Percentiles rank a stretch among this genome's conserved stretches.
Evolutionary conservation across 2,329 filamentous ascomycete species (phyloP).

Genomic region (Tolypocladium endophyticum): DNA sequence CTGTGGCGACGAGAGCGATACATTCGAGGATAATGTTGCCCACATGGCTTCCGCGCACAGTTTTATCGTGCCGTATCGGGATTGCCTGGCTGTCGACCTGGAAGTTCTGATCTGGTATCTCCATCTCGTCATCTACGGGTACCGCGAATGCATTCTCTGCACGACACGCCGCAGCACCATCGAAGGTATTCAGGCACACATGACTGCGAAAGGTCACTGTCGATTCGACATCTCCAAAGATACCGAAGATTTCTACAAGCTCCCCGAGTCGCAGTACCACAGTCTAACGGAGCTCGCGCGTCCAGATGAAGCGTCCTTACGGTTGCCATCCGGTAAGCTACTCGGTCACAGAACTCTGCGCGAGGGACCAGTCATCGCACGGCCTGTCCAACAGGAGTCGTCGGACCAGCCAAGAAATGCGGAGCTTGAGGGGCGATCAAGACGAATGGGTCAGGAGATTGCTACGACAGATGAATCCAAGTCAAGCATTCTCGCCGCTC

Average conservation of each 20-base stretch:
- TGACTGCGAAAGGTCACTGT: slow-evolving; percentile 38
- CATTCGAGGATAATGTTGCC: slow-evolving; percentile 24
- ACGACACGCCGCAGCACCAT: slow-evolving; percentile 29
- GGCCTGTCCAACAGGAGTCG: too few species aligned
- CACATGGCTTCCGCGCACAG: slow-evolving; percentile 42
- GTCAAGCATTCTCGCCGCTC: not conserved
- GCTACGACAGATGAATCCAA: too few species aligned
- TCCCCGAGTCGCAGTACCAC: too few species aligned
- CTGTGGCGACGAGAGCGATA: slow-evolving; percentile 19
- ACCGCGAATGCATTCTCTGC: slow-evolving; percentile 42
- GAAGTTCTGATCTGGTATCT: slow-evolving; percentile 36
- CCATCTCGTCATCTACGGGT: slow-evolving; percentile 34
- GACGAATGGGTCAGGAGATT: too few species aligned
- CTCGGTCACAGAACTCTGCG: too few species aligned
- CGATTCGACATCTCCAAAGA: slow-evolving; percentile 28
- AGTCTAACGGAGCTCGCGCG: too few species aligned
- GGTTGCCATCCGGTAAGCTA: slow-evolving; percentile 24
- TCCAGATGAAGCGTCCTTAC: slow-evolving; percentile 1
- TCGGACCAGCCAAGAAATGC: too few species aligned
- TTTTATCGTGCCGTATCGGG: slow-evolving; percentile 29
- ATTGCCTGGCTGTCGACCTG: slow-evolving; percentile 31
- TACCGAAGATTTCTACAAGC: slow-evolving; percentile 30
- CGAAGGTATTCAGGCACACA: slow-evolving; percentile 39
- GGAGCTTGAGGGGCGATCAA: too few species aligned
- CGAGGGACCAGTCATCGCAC: too few species aligned